A percentile compares a stretch with the other conserved stretches of the same genome.
These are phyloP conservation scores for Gossypium raimondii DNA, from an alignment of 345 rosid species.

Conservation along the genomic window DNA sequence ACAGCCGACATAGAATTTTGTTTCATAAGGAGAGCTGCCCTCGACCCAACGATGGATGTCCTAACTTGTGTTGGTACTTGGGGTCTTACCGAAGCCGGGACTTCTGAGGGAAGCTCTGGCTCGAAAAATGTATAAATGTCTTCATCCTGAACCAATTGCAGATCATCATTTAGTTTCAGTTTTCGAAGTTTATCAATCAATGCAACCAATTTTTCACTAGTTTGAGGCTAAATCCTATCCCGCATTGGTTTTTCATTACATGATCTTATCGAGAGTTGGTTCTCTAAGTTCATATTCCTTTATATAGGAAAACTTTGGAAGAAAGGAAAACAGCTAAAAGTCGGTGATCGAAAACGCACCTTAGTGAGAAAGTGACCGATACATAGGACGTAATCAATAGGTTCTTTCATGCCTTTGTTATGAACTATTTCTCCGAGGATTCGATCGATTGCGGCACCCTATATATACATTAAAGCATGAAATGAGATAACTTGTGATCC, in stretches of 20 bases:
- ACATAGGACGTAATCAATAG: constrained; percentile 55
- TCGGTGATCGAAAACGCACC: constrained; percentile 23
- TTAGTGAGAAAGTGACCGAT: constrained; percentile 46
- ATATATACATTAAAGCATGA: constrained; percentile 4
- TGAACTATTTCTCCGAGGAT: constrained; percentile 30
- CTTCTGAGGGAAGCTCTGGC: constrained; percentile 35
- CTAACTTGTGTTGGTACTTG: constrained; percentile 11
- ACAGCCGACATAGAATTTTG: constrained; percentile 38
- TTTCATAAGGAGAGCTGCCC: constrained; percentile 26
- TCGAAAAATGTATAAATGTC: constrained; percentile 29
- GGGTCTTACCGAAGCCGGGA: constrained; percentile 10
- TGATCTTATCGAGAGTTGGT: too few relatives aligned
- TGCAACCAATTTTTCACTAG: background rate
- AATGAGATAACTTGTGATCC: background rate
- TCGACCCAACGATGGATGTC: constrained; percentile 19
- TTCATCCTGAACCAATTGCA: constrained; percentile 43
- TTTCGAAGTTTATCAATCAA: background rate
- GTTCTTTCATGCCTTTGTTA: too few relatives aligned
- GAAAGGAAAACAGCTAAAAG: background rate
- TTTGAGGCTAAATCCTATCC: background rate
- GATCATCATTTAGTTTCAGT: background rate
- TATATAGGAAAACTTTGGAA: background rate
- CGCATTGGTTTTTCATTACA: background rate
- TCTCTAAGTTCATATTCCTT: background rate
- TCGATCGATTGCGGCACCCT: constrained; percentile 60